These are phyloP conservation scores for Globisporangium abappressorium DNA, from an alignment of 352 stramenopile species.

Conservation along the genomic window DNA sequence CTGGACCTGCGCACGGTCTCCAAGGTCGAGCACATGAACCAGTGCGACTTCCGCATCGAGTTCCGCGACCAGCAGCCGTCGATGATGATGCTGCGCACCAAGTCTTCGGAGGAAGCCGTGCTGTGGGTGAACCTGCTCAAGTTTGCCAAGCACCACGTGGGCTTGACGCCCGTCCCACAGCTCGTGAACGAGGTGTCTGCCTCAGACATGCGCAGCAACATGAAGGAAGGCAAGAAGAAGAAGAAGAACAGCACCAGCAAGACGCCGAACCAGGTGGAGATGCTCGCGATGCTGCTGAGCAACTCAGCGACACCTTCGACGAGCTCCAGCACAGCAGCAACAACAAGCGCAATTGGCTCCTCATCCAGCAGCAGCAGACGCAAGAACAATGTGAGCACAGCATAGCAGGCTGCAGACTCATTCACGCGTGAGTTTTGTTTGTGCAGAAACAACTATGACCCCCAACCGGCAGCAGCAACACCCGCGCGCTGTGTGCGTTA, in stretches of 20 bases:
- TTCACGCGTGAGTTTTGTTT: not conserved
- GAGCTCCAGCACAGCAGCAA: constrained; percentile 6
- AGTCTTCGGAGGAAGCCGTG: constrained; percentile 49
- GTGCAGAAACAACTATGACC: not conserved
- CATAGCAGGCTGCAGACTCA: not conserved
- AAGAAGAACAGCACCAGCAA: constrained; percentile 23
- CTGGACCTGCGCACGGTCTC: constrained; percentile 65
- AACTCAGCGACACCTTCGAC: constrained; percentile 24
- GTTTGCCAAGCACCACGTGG: constrained; percentile 53
- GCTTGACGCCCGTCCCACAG: constrained; percentile 16
- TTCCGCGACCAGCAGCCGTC: constrained; percentile 39
- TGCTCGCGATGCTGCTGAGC: constrained; percentile 37
- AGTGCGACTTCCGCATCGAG: constrained; percentile 64
- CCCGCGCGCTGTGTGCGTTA: constrained; percentile 2
- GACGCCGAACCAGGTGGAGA: constrained; percentile 33
- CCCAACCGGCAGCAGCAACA: not conserved
- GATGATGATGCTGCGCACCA: constrained; percentile 66
- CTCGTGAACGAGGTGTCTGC: constrained; percentile 21
- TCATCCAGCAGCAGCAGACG: not conserved
- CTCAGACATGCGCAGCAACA: constrained; percentile 21
- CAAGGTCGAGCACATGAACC: constrained; percentile 68
- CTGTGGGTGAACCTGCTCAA: constrained; percentile 77
- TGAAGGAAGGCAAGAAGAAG: constrained; percentile 35
- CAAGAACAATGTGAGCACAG: constrained; percentile 10
- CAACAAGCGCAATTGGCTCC: not conserved